Evolutionary conservation across 495 filamentous ascomycete genomes (phyloP), one percentile per base, ranked within the genome.

Genomic region (Penicillium canescens): DNA sequence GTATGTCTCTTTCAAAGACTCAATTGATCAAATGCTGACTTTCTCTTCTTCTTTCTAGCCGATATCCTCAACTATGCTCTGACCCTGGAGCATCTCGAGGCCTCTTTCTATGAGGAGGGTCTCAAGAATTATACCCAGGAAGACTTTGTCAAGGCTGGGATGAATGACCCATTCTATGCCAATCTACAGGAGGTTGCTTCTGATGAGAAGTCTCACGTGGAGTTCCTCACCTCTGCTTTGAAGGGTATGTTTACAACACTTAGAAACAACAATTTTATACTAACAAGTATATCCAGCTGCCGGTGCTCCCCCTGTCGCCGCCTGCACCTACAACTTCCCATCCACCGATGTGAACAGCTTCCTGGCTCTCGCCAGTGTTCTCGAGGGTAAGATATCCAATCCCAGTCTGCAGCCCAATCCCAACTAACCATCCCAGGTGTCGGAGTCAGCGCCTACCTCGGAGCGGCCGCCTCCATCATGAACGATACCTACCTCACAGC

Each of bases 251-350:
- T 28, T 14, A 46, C 21, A 16, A 39, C 7, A 52, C 6, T 21
- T 5, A 3, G 21, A 5, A 18, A 31, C 9, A 7, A 31, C 5
- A 5, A 31, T 31, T 31, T 10, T 13, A 38, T 42, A 6, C 23
- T 59, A 9, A 59, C 37, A 42, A 28, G 16, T 24, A 58, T 21
- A 42, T 56, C 8, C 7, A 59, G 73, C 73, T 16, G 74, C 75
- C 39, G 78, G 77, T 40, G 74, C 66, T 2, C 54, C 55, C 1
- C 75, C 84, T 3, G 80, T 85, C 2, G 68, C 63, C 16, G 69
- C 69, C 13, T 86, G 83, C 71, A 77, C 65, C 7, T 88, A 88
- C 59, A 58, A 63, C 13, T 87, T 87, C 63, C 77, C 77, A n/a
- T 64, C 76, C 38, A 79, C 73, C 4, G 71, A 73, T 35, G 57